A percentile compares a stretch with the other conserved stretches of the same genome.
Conservation (phyloP, 306 rosid genomes). For the Dryas drummondii region DNA sequence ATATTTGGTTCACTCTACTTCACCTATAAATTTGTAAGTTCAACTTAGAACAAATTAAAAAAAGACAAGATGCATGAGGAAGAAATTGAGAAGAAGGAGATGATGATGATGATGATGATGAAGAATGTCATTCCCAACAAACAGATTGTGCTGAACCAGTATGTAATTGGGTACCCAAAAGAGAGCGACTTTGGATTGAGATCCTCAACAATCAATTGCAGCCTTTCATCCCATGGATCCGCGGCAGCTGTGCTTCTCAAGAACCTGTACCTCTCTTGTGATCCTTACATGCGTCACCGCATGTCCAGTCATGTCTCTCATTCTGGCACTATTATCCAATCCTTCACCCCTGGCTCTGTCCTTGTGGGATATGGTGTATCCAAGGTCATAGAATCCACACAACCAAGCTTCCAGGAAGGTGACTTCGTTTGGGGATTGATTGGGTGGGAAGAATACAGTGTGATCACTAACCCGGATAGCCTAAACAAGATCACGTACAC, state of each 20-base stretch:
- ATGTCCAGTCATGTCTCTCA: background rate
- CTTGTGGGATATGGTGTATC: background rate
- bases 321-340: background rate
- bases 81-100: background rate
- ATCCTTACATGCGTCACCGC: background rate
- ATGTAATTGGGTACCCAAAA: background rate
- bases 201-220: background rate
- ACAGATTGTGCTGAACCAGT: background rate
- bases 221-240: background rate
- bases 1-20: no score
- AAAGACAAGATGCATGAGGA: background rate
- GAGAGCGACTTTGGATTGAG: background rate
- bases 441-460: background rate
- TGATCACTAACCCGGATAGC: background rate
- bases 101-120: background rate
- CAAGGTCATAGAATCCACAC: background rate
- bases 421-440: background rate
- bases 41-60: no score
- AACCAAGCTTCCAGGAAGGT: background rate
- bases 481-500: background rate
- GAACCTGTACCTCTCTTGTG: constrained; percentile 1
- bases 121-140: background rate
- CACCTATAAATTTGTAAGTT: no score
- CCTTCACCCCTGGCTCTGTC: background rate
- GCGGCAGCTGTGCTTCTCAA: background rate